These are phyloP conservation scores for Teunomyces barrocoloradensis DNA, from an alignment of 805 yeast genomes.

Conservation along the genomic window DNA sequence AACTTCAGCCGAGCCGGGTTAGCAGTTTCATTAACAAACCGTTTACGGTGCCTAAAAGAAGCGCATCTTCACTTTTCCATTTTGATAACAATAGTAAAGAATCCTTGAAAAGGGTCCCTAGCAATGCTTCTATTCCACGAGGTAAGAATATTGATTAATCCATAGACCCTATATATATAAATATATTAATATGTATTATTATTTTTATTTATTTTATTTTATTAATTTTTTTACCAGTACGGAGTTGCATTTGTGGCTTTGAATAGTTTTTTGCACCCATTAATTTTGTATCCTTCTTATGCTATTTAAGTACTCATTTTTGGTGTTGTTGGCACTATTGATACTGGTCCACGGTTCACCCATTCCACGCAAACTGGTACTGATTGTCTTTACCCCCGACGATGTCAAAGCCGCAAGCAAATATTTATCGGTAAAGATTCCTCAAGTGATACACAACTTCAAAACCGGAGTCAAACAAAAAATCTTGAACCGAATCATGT, in stretches of 20 bases:
- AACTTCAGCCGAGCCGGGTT: slow-evolving; percentile 9
- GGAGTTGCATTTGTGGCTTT: background rate
- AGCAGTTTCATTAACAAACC: slow-evolving; percentile 37
- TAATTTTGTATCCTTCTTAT: background rate
- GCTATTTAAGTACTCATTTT: background rate
- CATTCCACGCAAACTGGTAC: slow-evolving; percentile 7
- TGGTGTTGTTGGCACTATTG: background rate
- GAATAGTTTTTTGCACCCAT: background rate
- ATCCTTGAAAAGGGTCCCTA: slow-evolving; percentile 17
- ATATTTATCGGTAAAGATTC: background rate
- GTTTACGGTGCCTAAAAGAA: slow-evolving; percentile 29
- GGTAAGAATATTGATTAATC: background rate
- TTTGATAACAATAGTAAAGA: slow-evolving; percentile 23
- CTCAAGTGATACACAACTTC: slow-evolving; percentile 4
- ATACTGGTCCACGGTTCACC: background rate
- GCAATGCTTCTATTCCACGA: background rate
- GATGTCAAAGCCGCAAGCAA: slow-evolving; percentile 7
- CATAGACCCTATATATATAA: background rate
- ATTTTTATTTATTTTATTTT: background rate
- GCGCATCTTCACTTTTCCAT: slow-evolving; percentile 9
- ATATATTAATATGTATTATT: too few species aligned
- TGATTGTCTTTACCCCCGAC: slow-evolving; percentile 5
- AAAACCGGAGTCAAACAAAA: slow-evolving; percentile 10
- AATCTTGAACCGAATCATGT: slow-evolving; percentile 6
- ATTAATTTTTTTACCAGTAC: background rate